Percentiles rank a stretch among this genome's conserved stretches.
Conservation (phyloP, 768 basidiomycete species). For the Xanthoconium purpureum region DNA sequence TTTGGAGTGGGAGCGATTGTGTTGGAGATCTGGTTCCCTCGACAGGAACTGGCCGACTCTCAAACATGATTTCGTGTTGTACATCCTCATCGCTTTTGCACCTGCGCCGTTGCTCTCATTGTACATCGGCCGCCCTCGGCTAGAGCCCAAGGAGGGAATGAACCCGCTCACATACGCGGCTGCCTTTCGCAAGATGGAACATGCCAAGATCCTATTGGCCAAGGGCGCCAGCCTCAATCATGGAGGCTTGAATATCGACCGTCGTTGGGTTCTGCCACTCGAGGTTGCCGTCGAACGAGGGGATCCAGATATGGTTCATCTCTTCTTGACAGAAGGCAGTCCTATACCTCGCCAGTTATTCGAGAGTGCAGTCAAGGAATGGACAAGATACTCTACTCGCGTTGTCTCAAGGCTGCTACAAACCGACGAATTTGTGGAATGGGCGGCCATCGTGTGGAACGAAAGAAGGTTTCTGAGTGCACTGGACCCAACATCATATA, state of each 20-base stretch:
- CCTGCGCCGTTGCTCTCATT: too few species aligned
- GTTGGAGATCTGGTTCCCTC: too few species aligned
- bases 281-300: neutral
- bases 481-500: neutral
- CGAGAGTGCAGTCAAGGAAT: neutral
- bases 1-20: too few species aligned
- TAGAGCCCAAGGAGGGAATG: too few species aligned
- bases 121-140: too few species aligned
- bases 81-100: too few species aligned
- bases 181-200: too few species aligned
- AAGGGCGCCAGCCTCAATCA: neutral
- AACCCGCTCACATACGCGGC: too few species aligned
- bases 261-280: neutral
- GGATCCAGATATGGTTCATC: neutral
- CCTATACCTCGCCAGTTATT: constrained; percentile 1
- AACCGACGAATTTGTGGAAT: constrained; percentile 5
- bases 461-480: neutral
- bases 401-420: neutral
- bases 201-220: too few species aligned
- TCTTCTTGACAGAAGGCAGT: neutral
- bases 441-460: neutral
- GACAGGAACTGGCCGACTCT: too few species aligned
- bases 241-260: neutral
- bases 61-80: too few species aligned
- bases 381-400: too few species aligned